Evolutionary conservation across 2,329 filamentous ascomycete species (phyloP), one percentile per base, ranked within the genome.

Genomic region (Paradendryphiella salina): DNA sequence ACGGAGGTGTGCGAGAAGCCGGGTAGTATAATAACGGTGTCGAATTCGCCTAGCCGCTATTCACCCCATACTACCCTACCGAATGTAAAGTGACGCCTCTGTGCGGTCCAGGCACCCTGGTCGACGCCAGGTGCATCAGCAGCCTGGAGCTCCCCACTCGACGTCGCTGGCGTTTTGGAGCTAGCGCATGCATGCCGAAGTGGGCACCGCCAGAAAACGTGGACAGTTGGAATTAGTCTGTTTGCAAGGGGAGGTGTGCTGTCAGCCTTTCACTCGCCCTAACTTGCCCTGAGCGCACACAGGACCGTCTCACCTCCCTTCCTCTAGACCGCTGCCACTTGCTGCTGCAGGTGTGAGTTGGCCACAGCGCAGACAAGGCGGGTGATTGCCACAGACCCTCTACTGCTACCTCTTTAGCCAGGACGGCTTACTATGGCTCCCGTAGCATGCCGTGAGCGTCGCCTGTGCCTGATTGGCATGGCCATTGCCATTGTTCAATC

Each of bases 1-100:
- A 54, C 52, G 18, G 38, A 39, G 51, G 41, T 32, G 41, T 33
- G 33, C 37, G 52, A 60, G 46, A 28, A 50, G 54, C 47, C 58
- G 47, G 59, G 57, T 67, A 61, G 63, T 70, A 51, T 51, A 70
- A 64, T 68, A 70, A 61, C 66, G 60, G 51, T 46, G 60, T 57
- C 57, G 48, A 57, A 54, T 54, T 54, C 55, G 67, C 65, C 67
- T 61, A 70, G 68, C 69, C 67, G 66, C 68, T 63, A 71, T 70
- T 71, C 67, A 71, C 69, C 65, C 69, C 69, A 70, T 69, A 69
- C 65, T 67, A 66, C 63, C 50, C 65, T 67, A 66, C 63, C 50
- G 56, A 59, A 49, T 54, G 56, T 58, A 60, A 58, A 65, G 55
- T 63, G 44, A 63, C 56, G 64, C 66, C 63, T 61, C 61, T 66